Conservation (phyloP, 2,329 filamentous ascomycete genomes). For the Diaporthe batatas region DNA sequence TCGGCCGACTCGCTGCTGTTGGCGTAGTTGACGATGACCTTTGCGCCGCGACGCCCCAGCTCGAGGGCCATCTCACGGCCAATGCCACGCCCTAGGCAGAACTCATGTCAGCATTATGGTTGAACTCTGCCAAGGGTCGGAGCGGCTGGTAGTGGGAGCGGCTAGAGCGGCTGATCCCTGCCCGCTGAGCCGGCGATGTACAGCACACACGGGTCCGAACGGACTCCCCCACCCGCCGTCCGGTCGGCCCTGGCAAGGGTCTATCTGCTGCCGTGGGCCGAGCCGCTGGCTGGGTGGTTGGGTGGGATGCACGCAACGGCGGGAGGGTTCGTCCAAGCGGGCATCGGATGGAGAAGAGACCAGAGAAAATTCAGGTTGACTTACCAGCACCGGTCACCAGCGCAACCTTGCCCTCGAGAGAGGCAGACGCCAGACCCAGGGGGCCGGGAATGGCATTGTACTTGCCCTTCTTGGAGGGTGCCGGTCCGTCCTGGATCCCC, state of each 20-base stretch:
- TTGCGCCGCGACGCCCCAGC: conserved; percentile 74
- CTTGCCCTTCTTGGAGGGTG: conserved; percentile 47
- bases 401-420: conserved; percentile 55
- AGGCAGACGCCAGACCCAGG: conserved; percentile 55
- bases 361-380: conserved; percentile 35
- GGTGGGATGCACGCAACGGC: conserved; percentile 15
- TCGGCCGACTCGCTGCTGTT: conserved; percentile 75
- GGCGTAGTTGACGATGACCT: conserved; percentile 77
- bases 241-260: not conserved
- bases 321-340: not conserved
- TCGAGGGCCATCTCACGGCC: conserved; percentile 76
- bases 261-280: not conserved
- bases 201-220: conserved; percentile 8
- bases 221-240: conserved; percentile 36
- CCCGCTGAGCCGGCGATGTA: not conserved
- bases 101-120: not conserved
- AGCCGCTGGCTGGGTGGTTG: conserved; percentile 4
- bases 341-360: not conserved
- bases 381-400: conserved; percentile 56
- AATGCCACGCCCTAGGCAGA: conserved; percentile 69
- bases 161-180: conserved; percentile 15
- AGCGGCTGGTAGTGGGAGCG: not conserved
- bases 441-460: conserved; percentile 56
- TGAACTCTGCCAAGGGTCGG: not conserved
- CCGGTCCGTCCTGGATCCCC: conserved; percentile 40